Conservation (phyloP, 2,329 filamentous ascomycete genomes). For the Aspergillus oerlinghausenensis region DNA sequence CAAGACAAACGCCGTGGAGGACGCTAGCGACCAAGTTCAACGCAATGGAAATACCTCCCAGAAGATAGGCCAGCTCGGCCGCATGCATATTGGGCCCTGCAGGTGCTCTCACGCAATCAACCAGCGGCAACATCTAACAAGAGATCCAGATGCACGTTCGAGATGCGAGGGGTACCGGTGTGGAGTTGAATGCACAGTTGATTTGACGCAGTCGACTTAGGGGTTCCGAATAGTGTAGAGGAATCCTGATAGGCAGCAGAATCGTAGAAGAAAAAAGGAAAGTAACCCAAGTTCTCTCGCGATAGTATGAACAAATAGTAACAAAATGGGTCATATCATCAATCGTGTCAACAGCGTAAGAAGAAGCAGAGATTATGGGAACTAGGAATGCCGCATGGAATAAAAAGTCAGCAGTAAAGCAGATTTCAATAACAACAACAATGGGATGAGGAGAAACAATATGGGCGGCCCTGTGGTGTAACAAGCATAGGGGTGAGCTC, state of each 20-base stretch:
- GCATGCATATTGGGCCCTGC: slow-evolving; percentile 15
- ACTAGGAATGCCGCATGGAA: neutral
- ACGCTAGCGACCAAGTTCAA: slow-evolving; percentile 24
- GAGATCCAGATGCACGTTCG: neutral
- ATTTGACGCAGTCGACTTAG: neutral
- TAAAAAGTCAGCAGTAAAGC: neutral
- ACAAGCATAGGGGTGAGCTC: slow-evolving; percentile 2
- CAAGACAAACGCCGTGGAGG: slow-evolving; percentile 27
- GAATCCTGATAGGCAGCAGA: neutral
- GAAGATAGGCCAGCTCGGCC: slow-evolving; percentile 15
- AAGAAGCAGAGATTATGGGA: neutral
- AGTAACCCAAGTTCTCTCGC: neutral
- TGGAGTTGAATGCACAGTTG: neutral
- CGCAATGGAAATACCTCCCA: slow-evolving; percentile 22
- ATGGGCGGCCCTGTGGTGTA: slow-evolving; percentile 1
- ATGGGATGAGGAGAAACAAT: slow-evolving; percentile 1
- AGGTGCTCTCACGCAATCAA: slow-evolving; percentile 2
- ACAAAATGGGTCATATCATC: neutral
- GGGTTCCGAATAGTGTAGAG: neutral
- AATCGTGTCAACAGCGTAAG: neutral
- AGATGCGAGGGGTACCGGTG: neutral
- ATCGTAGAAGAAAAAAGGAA: neutral
- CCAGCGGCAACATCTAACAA: neutral
- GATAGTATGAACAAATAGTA: neutral
- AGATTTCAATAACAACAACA: neutral